Conservation (phyloP, 257 asterid genomes). For the Solanum medicagineum region DNA sequence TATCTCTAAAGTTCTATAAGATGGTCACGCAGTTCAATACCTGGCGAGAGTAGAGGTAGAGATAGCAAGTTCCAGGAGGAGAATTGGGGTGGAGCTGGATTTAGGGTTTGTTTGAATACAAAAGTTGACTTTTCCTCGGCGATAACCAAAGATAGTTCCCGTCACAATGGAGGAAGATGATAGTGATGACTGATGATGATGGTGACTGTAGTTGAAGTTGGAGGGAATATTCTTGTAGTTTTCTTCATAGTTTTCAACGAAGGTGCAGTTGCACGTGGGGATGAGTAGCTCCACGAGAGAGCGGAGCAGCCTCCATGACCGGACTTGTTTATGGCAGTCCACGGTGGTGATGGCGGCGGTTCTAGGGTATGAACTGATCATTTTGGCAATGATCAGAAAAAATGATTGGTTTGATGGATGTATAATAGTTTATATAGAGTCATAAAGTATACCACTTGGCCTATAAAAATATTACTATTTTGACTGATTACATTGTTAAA, state of each 20-base stretch:
- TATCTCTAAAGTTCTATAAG: neutral
- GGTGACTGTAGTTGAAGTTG: neutral
- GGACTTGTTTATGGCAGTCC: conserved; percentile 55
- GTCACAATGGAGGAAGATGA: conserved; percentile 3
- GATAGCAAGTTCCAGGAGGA: conserved; percentile 45
- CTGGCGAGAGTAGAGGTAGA: conserved; percentile 41
- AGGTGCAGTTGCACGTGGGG: conserved; percentile 44
- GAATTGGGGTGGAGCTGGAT: conserved; percentile 17
- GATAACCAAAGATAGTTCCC: conserved; percentile 34
- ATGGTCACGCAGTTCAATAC: neutral
- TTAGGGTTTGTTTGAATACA: conserved; percentile 46
- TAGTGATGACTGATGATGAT: neutral
- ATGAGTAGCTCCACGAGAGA: conserved; percentile 35
- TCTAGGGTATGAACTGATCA: conserved; percentile 14
- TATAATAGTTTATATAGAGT: neutral
- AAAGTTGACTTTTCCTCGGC: conserved; percentile 38
- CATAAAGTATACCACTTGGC: neutral
- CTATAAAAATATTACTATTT: neutral
- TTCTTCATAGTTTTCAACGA: conserved; percentile 8
- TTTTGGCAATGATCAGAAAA: neutral
- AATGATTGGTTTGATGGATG: neutral
- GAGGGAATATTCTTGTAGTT: neutral
- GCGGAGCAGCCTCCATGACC: conserved; percentile 70
- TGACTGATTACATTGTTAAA: neutral
- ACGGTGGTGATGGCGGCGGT: conserved; percentile 20